Conservation (phyloP, 177 flowering plant species). For the Vitis hybrid region DNA sequence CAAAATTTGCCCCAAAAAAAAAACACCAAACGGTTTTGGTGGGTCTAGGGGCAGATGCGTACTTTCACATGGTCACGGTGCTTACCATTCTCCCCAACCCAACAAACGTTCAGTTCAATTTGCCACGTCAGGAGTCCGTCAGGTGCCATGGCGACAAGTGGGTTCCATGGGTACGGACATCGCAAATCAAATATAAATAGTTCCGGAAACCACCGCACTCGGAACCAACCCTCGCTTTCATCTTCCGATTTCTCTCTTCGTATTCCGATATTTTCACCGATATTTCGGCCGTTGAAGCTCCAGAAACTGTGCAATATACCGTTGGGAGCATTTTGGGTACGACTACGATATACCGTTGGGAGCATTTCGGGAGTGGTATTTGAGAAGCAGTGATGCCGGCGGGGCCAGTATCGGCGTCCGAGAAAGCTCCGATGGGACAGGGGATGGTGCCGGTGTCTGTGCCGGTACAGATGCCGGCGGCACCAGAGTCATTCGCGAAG, state of each 20-base stretch:
- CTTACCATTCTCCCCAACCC: neutral
- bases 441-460: conserved; percentile 12
- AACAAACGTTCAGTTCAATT: neutral
- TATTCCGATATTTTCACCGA: neutral
- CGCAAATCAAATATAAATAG: conserved; percentile 4
- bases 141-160: conserved; percentile 9
- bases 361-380: neutral
- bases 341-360: too few species aligned
- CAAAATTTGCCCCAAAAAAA: too few species aligned
- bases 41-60: too few species aligned
- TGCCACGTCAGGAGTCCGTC: conserved; percentile 11
- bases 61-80: too few species aligned
- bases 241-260: conserved; percentile 6
- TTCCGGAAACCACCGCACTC: neutral
- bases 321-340: too few species aligned
- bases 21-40: too few species aligned
- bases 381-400: conserved; percentile 31
- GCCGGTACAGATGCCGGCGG: conserved; percentile 16
- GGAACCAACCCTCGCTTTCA: neutral
- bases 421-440: conserved; percentile 19
- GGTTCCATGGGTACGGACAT: conserved; percentile 11
- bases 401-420: conserved; percentile 21
- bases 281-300: conserved; percentile 6
- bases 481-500: conserved; percentile 50
- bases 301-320: too few species aligned